These are phyloP conservation scores for Periconia sp. DNA, from an alignment of 2,329 filamentous ascomycete species.

Conservation along the genomic window DNA sequence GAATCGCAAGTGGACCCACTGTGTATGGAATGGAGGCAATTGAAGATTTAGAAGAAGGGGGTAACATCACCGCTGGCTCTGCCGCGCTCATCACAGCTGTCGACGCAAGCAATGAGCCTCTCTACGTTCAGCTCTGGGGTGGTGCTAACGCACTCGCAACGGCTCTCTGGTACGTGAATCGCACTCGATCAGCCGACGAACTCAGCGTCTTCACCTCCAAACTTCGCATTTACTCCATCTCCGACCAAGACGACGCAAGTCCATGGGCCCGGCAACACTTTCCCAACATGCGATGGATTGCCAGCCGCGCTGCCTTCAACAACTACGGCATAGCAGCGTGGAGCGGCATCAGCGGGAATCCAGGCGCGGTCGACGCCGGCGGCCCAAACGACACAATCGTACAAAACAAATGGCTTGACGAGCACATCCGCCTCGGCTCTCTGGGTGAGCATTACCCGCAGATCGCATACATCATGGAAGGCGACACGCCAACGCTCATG, in stretches of 20 bases:
- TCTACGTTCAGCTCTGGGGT: conserved; percentile 55
- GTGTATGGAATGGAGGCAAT: conserved; percentile 31
- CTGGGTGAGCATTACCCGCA: conserved; percentile 43
- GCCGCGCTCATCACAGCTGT: conserved; percentile 45
- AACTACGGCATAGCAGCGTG: conserved; percentile 54
- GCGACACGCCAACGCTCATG: conserved; percentile 50
- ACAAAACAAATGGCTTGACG: conserved; percentile 51
- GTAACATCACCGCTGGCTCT: conserved; percentile 43
- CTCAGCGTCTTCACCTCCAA: conserved; percentile 25
- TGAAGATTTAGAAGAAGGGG: conserved; percentile 25
- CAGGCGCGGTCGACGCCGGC: conserved; percentile 40
- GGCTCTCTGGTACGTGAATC: conserved; percentile 43
- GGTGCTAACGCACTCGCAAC: conserved; percentile 53
- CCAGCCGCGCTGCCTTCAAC: conserved; percentile 55
- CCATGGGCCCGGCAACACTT: conserved; percentile 54
- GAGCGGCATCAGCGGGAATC: conserved; percentile 52
- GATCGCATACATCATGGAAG: conserved; percentile 53
- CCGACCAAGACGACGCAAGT: conserved; percentile 59
- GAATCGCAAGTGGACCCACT: conserved; percentile 44
- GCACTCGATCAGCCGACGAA: conserved; percentile 11
- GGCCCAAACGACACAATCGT: conserved; percentile 50
- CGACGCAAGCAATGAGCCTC: conserved; percentile 38
- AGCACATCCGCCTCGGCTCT: conserved; percentile 53
- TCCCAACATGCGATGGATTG: conserved; percentile 56
- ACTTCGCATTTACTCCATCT: conserved; percentile 46